Base-by-base conservation (phyloP, 169 alveolate species). In the Toxoplasma gondii region DNA sequence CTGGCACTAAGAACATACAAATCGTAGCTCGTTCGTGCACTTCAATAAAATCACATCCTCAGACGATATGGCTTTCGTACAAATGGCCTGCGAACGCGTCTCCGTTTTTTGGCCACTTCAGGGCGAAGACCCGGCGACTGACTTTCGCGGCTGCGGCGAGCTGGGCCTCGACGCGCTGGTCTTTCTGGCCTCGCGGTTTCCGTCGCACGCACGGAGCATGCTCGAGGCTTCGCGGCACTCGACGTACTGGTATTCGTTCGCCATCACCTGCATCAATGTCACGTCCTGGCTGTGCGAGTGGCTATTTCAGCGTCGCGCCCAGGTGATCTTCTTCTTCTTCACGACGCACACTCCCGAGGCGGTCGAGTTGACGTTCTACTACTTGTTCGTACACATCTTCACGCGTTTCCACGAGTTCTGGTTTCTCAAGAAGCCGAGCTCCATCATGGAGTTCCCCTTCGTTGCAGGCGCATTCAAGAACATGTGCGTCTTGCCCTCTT, bases 121-220 rank as follows among this genome's bases (percentile, higher is more conserved):
- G 90, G 95, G 96, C 44, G 94, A 92, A 88, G 96, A 96, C 78
- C 98, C 96, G 17, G 95, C 97, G 91, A 93, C 96, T 34, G 98
- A 96, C 91, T 96, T 96, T 91, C 95, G 98, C 87, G 97, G 97
- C 81, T 96, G 94, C 91, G 97, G 97, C 29, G 87, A 95, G 81
- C 95, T 96, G 64, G 97, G 97, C n/a, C 88, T 96, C 19, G 92
- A 87, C 80, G 95, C 96, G 92, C 94, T 96, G 31, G 95, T 96
- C 94, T 88, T 96, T 58, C 96, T 96, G 80, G 95, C 97, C 39
- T 38, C 94, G 67, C 91, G 95, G 67, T 96, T 95, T 88, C 95
- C 94, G 44, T 67, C 94, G 49, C 96, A 92, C 53, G 93, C 97
- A 12, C 95, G 95, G 86, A 38, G 88, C 41, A 95, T 96, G 88